Percentiles rank a stretch among this genome's conserved stretches.
Evolutionary conservation across 2,329 filamentous ascomycete genomes (phyloP).

Genomic region (Colletotrichum tropicicola): DNA sequence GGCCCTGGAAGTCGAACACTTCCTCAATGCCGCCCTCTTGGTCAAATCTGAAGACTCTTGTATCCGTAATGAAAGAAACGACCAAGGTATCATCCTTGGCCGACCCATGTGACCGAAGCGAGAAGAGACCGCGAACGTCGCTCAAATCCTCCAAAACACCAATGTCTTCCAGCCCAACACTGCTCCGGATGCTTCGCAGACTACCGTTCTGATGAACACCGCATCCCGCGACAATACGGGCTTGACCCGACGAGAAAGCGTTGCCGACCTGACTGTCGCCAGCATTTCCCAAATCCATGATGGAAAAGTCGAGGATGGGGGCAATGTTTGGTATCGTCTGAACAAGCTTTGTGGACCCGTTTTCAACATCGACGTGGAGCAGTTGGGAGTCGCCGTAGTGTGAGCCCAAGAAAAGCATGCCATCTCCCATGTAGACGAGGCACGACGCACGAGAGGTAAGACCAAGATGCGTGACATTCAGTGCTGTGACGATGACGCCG

Average conservation of each 20-base stretch:
- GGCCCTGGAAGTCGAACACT: slow-evolving; percentile 76
- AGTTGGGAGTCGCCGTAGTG: slow-evolving; percentile 94
- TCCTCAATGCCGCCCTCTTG: slow-evolving; percentile 84
- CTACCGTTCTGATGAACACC: slow-evolving; percentile 91
- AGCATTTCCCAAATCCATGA: slow-evolving; percentile 95
- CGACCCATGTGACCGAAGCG: slow-evolving; percentile 62
- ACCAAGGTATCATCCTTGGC: slow-evolving; percentile 74
- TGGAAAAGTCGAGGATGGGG: slow-evolving; percentile 90
- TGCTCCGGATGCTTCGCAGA: slow-evolving; percentile 89
- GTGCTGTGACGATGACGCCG: slow-evolving; percentile 73
- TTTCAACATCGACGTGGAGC: slow-evolving; percentile 62
- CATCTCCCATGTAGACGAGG: slow-evolving; percentile 79
- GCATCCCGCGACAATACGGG: slow-evolving; percentile 90
- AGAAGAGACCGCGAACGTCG: slow-evolving; percentile 77
- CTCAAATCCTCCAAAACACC: slow-evolving; percentile 84
- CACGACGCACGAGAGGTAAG: slow-evolving; percentile 78
- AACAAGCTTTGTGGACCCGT: slow-evolving; percentile 66
- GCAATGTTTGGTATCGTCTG: slow-evolving; percentile 87
- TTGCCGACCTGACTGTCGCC: slow-evolving; percentile 79
- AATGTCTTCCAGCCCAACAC: slow-evolving; percentile 89
- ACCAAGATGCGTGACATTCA: slow-evolving; percentile 74
- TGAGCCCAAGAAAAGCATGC: slow-evolving; percentile 85
- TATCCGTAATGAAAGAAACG: slow-evolving; percentile 84
- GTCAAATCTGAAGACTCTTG: slow-evolving; percentile 82
- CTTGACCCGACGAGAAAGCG: slow-evolving; percentile 94